These are phyloP conservation scores for Xylaria cubensis DNA, from an alignment of 495 filamentous ascomycete genomes.

Conservation along the genomic window DNA sequence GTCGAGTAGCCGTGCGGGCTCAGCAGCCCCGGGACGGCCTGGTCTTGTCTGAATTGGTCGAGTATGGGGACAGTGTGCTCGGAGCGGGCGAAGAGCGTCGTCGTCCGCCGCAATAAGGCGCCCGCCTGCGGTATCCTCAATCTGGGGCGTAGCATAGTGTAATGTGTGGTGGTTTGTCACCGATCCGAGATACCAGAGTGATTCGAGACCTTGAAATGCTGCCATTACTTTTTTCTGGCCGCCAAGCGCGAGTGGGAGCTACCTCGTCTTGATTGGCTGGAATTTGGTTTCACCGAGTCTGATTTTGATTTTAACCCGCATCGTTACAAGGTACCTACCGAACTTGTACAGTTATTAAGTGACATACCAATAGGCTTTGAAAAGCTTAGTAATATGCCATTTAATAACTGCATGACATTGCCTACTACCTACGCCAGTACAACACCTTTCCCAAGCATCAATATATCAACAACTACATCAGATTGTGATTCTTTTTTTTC, in stretches of 20 bases:
- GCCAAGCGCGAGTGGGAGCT: constrained; percentile 22
- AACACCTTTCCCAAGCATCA: too few species aligned
- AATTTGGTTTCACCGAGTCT: constrained; percentile 37
- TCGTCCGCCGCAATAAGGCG: constrained; percentile 33
- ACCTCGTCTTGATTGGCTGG: constrained; percentile 35
- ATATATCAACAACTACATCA: too few species aligned
- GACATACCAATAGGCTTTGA: too few species aligned
- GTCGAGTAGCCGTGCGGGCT: constrained; percentile 69
- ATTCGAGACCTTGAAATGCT: not conserved
- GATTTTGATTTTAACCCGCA: not conserved
- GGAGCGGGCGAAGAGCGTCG: constrained; percentile 30
- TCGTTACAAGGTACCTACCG: too few species aligned
- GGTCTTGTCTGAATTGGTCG: constrained; percentile 55
- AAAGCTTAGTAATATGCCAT: too few species aligned
- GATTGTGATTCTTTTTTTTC: too few species aligned
- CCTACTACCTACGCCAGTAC: too few species aligned
- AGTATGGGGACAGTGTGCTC: constrained; percentile 67
- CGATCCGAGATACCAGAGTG: constrained; percentile 20
- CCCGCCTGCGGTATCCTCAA: constrained; percentile 51
- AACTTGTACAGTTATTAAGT: too few species aligned
- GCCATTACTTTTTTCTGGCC: constrained; percentile 33
- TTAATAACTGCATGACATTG: too few species aligned
- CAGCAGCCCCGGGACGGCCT: constrained; percentile 73
- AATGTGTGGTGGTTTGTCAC: constrained; percentile 32
- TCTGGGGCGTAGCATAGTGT: constrained; percentile 51